Base-by-base conservation (phyloP, 495 filamentous ascomycete genomes). In the Penicillium pancosmium region DNA sequence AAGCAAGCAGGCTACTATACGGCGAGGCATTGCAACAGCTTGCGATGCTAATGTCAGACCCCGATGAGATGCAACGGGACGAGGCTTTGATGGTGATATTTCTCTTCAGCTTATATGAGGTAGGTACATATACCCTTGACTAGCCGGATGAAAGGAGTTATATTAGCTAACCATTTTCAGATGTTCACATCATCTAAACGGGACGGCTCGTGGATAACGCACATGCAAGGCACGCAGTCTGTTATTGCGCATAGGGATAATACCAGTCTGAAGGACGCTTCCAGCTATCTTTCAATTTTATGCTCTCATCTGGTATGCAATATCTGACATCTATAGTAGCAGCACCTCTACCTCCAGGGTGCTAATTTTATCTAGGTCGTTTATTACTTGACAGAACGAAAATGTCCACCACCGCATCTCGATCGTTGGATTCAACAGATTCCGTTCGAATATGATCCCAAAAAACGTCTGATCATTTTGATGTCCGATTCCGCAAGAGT, bases 71-170 rank as follows among this genome's bases (percentile, higher is more conserved):
- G 12, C 59, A 62, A 38, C 33, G 48, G 3, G 52, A 59, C 16
- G 61, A 59, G 13, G 48, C 47, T 25, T 40, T 63, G 5, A 49
- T 63, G 52, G 61, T 63, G 5, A 56, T 63, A 27, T 63, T 59
- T 21, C 52, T 56, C 5, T 49, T 63, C 31, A 36, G 61, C 15
- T 38, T 63, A 35, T 63, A 63, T 46, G 61, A 63, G 49, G 61
- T 63, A 12, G 7, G 56, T 55, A 18, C 10, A 21, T n/a, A 3
- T 12, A 19, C 12, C 12, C 15, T n/a, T 12, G 1, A 48, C 18
- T 48, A 6, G 16, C 10, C 3, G 36, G 2, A 11, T 40, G 8
- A 5, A 18, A 50, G 5, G 40, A n/a, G 5, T 10, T 10, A 19
- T 16, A n/a, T 27, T 10, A 48, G 5, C 12, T 31, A 21, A 15